These are phyloP conservation scores for Pleurotus djamor DNA, from an alignment of 768 basidiomycete species.

Conservation along the genomic window DNA sequence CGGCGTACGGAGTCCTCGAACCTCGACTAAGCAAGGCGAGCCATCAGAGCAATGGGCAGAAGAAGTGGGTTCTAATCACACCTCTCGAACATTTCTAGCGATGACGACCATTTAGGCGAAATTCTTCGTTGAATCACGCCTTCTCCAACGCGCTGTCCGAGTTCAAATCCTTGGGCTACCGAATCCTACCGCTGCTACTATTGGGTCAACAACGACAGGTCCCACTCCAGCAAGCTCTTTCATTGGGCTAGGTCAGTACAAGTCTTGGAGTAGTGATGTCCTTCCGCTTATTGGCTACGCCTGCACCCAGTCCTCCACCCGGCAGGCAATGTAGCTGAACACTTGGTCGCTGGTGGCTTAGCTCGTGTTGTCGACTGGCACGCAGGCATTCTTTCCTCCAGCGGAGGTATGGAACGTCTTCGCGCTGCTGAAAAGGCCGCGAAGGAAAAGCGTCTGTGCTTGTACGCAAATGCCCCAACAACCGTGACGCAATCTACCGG, in stretches of 20 bases:
- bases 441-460: slow-evolving; percentile 67
- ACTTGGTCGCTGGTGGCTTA: slow-evolving; percentile 79
- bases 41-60: slow-evolving; percentile 83
- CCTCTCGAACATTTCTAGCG: slow-evolving; percentile 6
- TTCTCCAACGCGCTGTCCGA: slow-evolving; percentile 77
- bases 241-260: slow-evolving; percentile 51
- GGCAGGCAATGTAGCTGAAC: slow-evolving; percentile 91
- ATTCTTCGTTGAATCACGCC: slow-evolving; percentile 89
- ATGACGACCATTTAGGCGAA: slow-evolving; percentile 59
- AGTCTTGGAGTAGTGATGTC: too few relatives aligned
- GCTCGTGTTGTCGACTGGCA: slow-evolving; percentile 98
- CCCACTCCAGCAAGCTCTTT: slow-evolving; percentile 79
- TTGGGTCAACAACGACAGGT: slow-evolving; percentile 57
- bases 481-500: slow-evolving; percentile 41
- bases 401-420: slow-evolving; percentile 85
- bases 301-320: slow-evolving; percentile 71
- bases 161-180: slow-evolving; percentile 82
- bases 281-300: too few relatives aligned
- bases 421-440: slow-evolving; percentile 81
- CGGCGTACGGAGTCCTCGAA: slow-evolving; percentile 75
- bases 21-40: slow-evolving; percentile 71
- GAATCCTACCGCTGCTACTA: slow-evolving; percentile 74
- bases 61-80: slow-evolving; percentile 55
- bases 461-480: slow-evolving; percentile 61
- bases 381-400: slow-evolving; percentile 85